Percentiles rank a stretch among this genome's conserved stretches.
These are phyloP conservation scores for Myriosclerotinia scirpicola DNA, from an alignment of 2,329 filamentous ascomycete genomes.

Conservation along the genomic window DNA sequence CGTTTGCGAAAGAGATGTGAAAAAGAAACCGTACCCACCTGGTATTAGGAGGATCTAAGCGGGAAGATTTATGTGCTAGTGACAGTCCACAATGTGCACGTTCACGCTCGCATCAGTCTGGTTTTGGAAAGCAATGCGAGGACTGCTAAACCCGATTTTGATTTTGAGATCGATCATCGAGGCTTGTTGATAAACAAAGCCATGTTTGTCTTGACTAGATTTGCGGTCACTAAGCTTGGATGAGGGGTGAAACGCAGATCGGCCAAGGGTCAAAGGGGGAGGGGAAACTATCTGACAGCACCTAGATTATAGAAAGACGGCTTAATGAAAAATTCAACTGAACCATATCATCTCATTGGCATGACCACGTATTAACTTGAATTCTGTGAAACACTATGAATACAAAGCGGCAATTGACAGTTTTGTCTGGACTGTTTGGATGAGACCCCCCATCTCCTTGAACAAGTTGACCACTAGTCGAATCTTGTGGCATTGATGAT, in stretches of 20 bases:
- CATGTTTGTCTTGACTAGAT: slow-evolving; percentile 2
- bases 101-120: not conserved
- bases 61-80: not conserved
- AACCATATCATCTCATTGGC: not conserved
- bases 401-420: not conserved
- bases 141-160: not conserved
- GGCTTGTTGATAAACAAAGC: not conserved
- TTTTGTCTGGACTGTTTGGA: not conserved
- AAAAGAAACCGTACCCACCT: not conserved
- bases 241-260: slow-evolving; percentile 10
- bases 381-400: not conserved
- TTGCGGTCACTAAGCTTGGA: not conserved
- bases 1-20: not conserved
- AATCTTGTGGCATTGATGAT: not conserved
- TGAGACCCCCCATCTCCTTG: not conserved
- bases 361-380: not conserved
- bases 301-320: not conserved
- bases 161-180: not conserved
- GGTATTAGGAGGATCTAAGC: not conserved
- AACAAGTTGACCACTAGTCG: not conserved
- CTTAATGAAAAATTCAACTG: not conserved
- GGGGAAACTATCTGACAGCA: not conserved
- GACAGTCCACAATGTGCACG: not conserved
- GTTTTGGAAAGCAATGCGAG: not conserved
- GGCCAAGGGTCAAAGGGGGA: not conserved